These are phyloP conservation scores for Penicillium ochrochloron DNA, from an alignment of 495 filamentous ascomycete species.

Conservation along the genomic window DNA sequence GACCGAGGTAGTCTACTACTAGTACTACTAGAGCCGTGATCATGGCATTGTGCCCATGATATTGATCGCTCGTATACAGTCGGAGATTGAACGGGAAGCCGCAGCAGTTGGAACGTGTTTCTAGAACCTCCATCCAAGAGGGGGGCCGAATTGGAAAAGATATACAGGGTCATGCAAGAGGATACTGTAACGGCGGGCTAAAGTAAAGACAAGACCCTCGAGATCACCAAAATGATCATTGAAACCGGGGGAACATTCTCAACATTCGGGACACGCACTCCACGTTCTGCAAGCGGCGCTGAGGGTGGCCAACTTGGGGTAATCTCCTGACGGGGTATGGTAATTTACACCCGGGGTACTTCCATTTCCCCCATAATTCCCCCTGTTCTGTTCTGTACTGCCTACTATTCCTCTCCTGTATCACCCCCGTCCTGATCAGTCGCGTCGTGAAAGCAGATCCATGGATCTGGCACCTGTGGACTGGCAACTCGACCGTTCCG, in stretches of 20 bases:
- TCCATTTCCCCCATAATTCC: not conserved
- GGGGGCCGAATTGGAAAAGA: not conserved
- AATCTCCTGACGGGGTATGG: constrained; percentile 20
- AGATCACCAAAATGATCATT: not conserved
- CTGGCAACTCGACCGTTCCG: constrained; percentile 32
- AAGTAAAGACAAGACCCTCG: not conserved
- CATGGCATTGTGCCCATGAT: not conserved
- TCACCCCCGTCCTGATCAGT: constrained; percentile 26
- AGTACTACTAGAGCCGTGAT: not conserved
- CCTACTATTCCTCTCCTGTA: constrained; percentile 10
- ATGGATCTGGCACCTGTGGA: constrained; percentile 39
- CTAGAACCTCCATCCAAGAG: constrained; percentile 20
- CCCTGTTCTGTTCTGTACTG: not conserved
- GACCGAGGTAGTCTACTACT: constrained; percentile 1
- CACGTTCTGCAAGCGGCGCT: constrained; percentile 39
- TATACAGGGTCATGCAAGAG: not conserved
- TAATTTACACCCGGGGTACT: constrained; percentile 24
- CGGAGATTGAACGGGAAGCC: constrained; percentile 24
- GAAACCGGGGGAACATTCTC: constrained; percentile 27
- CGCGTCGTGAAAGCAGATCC: constrained; percentile 40
- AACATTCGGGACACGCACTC: constrained; percentile 36
- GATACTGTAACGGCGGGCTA: not conserved
- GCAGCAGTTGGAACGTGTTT: constrained; percentile 24
- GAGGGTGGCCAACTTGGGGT: constrained; percentile 17
- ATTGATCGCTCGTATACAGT: not conserved